Evolutionary conservation across 805 yeast genomes (phyloP), one percentile per base, ranked within the genome.

Genomic region (Saccharomyces kudriavzevii): DNA sequence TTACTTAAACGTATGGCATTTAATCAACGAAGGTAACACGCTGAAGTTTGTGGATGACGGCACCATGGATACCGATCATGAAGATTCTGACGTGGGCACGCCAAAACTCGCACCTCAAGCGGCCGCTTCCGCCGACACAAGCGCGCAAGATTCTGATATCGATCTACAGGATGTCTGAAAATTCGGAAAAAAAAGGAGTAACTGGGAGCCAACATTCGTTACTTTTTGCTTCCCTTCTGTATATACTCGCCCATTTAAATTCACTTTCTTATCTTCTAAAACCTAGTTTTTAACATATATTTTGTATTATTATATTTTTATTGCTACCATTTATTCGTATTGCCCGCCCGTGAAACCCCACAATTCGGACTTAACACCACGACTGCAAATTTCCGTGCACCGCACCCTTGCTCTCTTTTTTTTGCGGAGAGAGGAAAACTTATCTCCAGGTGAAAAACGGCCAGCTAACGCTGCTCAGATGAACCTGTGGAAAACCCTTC

Each of bases 1-100:
- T 35, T 77, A 77, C 30, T 75, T 88, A 55, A 83, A 83, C 47
- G 80, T 91, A 30, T 88, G 96, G 91, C 86, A 86, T 64, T 74
- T 79, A 47, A 77, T 84, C 28, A 89, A 86, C 53, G 85, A 86
- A 53, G 89, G 85, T 52, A 84, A 80, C 59, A 77, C 77, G 45
- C 73, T 86, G 62, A 79, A 82, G 69, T 73, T 85, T 60, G 72
- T 83, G 48, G 80, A 75, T 54, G 77, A 75, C 49, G 77, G 64
- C 29, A 67, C 67, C 25, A 52, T 55, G 45, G 70, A 62, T 43
- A 17, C 51, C 4, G 47, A 46, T 17, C 17, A 30, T 14, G 48
- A 8, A 35, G 56, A 49, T 13, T 48, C 51, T 2, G 11, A 8
- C 8, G 8, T 17, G 43, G 24, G 43, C 22, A 35, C 43, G 43